phyloP scores from a whole-genome alignment of 192 early-diverging fungal species.

The Rhizoclosmatium sp. region DNA sequence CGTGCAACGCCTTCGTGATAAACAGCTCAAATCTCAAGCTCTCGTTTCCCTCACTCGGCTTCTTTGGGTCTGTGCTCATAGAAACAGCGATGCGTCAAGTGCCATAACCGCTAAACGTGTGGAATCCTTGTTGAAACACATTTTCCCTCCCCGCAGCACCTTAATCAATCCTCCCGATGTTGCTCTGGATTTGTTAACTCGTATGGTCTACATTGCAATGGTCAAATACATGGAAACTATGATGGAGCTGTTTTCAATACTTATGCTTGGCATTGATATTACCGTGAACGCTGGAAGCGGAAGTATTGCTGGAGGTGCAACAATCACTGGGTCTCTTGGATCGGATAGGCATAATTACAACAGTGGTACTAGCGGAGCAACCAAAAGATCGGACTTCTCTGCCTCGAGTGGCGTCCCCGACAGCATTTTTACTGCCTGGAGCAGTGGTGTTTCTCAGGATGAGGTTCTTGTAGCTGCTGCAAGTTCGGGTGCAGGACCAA shows the following conservation, averaged over 20 bases:
- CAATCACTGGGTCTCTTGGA: background rate
- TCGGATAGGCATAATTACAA: background rate
- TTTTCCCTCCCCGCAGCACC: constrained; percentile 71
- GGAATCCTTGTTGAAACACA: constrained; percentile 62
- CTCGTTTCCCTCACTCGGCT: constrained; percentile 82
- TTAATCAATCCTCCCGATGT: constrained; percentile 69
- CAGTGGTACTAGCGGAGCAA: background rate
- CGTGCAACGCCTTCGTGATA: constrained; percentile 47
- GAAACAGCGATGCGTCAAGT: constrained; percentile 73
- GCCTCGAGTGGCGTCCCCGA: background rate
- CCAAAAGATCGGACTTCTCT: background rate
- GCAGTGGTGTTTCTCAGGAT: background rate
- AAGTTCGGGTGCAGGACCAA: constrained; percentile 35
- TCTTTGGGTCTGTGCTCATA: constrained; percentile 94
- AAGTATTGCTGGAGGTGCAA: background rate
- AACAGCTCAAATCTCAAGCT: constrained; percentile 60
- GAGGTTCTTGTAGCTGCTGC: background rate
- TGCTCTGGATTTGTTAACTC: constrained; percentile 72
- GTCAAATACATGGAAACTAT: constrained; percentile 72
- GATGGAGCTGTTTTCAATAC: constrained; percentile 70
- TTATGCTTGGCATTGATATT: constrained; percentile 70
- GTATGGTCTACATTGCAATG: constrained; percentile 74
- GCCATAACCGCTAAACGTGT: constrained; percentile 59
- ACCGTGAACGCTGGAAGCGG: constrained; percentile 10
- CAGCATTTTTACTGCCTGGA: background rate